phyloP scores from a whole-genome alignment of 352 stramenopile genomes.

The Phytophthora melonis region DNA sequence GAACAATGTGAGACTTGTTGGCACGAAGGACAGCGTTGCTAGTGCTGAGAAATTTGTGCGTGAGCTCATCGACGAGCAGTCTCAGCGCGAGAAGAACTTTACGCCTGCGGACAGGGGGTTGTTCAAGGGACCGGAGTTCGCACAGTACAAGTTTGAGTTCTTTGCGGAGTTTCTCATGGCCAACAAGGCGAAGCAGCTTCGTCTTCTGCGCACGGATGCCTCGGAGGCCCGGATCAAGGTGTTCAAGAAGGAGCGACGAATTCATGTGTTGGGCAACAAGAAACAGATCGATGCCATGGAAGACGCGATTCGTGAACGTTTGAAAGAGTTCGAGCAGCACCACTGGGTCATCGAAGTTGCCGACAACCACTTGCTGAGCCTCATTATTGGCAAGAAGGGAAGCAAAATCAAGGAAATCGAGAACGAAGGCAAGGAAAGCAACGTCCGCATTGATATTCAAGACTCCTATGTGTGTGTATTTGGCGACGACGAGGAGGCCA shows the following conservation, averaged over 20 bases:
- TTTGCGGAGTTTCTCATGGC: conserved; percentile 86
- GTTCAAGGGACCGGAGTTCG: conserved; percentile 57
- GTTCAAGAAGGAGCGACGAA: conserved; percentile 66
- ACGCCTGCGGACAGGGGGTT: conserved; percentile 50
- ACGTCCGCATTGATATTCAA: conserved; percentile 77
- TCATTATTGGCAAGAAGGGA: conserved; percentile 88
- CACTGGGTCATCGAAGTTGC: conserved; percentile 70
- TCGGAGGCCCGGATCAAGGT: conserved; percentile 75
- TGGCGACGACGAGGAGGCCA: conserved; percentile 60
- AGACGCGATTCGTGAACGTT: conserved; percentile 62
- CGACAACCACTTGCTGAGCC: conserved; percentile 69
- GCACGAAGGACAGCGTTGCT: conserved; percentile 63
- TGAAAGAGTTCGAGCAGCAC: conserved; percentile 63
- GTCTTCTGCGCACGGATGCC: conserved; percentile 65
- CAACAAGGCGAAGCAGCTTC: conserved; percentile 78
- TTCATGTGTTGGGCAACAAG: conserved; percentile 78
- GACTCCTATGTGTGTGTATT: conserved; percentile 70
- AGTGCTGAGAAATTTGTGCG: conserved; percentile 68
- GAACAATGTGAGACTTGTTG: conserved; percentile 73
- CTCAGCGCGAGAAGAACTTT: conserved; percentile 66
- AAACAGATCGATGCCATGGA: conserved; percentile 69
- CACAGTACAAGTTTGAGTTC: conserved; percentile 71
- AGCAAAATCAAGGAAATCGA: conserved; percentile 84
- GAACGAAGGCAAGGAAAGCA: conserved; percentile 50
- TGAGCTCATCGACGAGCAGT: conserved; percentile 71